Evolutionary conservation across 2,329 filamentous ascomycete genomes (phyloP).

Genomic region (Aspergillus arachidicola): DNA sequence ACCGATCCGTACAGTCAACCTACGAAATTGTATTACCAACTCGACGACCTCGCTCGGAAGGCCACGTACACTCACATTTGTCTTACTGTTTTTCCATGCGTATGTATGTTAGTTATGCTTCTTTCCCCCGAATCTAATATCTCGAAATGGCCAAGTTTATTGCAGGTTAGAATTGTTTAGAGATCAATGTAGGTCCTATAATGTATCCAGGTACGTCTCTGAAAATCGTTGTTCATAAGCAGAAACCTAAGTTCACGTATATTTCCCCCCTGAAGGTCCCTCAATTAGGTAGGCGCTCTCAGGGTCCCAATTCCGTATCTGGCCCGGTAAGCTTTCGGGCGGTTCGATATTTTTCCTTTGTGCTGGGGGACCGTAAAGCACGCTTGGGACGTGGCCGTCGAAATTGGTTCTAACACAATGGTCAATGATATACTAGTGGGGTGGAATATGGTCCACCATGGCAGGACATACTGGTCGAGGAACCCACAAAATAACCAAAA

Average conservation of each 20-base stretch:
- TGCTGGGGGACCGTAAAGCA: conserved; percentile 10
- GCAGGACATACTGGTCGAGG: conserved; percentile 20
- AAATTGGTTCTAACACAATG: conserved; percentile 10
- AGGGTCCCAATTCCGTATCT: not conserved
- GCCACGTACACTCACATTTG: not conserved
- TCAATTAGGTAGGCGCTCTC: conserved; percentile 14
- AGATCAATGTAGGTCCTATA: not conserved
- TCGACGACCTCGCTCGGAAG: not conserved
- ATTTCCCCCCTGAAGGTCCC: conserved; percentile 4
- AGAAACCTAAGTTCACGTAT: conserved; percentile 12
- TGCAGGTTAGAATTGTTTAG: too few relatives aligned
- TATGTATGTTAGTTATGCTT: not conserved
- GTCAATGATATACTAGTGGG: not conserved
- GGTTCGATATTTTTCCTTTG: not conserved
- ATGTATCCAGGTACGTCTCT: not conserved
- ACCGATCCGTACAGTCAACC: not conserved
- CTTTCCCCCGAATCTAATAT: not conserved
- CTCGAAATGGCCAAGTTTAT: not conserved
- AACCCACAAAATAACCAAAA: conserved; percentile 26
- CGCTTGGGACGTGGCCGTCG: conserved; percentile 16
- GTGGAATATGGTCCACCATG: not conserved
- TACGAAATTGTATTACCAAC: not conserved
- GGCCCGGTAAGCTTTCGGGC: not conserved
- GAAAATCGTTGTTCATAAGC: not conserved
- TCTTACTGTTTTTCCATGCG: not conserved